Base-by-base conservation (phyloP, 2,329 filamentous ascomycete species). In the Chaetomiaceae sp. region DNA sequence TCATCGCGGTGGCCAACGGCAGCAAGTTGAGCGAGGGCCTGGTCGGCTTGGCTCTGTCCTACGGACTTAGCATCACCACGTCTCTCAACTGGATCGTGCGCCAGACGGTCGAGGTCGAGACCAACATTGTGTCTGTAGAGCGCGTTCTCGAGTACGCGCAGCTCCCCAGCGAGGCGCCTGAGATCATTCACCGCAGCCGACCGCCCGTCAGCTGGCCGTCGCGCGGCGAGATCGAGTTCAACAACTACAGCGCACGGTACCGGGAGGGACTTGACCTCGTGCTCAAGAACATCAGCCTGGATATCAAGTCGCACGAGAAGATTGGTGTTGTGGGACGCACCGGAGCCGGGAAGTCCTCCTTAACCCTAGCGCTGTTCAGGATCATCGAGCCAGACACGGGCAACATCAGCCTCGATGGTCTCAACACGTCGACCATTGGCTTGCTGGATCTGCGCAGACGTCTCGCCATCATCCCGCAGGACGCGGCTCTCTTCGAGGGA, bases 91-190 rank as follows among this genome's bases (percentile, higher is more conserved):
- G 93, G 93, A 96, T 98, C 61, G 93, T 98, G 42, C 83, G 94
- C 49, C 93, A 98, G 69, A 96, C 90, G 0, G 93, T 98, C 27
- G 94, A 98, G 67, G 93, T 98, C n/a, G 94, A 98, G 74, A 97
- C 91, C n/a, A 98, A 98, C 68, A 98, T 98, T 61, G 91, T 98
- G 37, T 95, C 91, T 9, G 93, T 98, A 30, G 93, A 98, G 75
- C 86, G 93, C 61, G 90, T 98, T 38, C 81, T 98, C 40, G 94
- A 98, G 67, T 98, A 98, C 68, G 88, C 91, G 48, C 78, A 79
- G 41, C 76, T 98, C 53, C 90, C 91, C 20, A 93, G 86, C 65
- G 93, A 98, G 70, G 91, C 93, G 41, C 88, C 90, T 7, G 93
- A 98, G 65, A 88, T 97, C 55, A 86, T 97, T 58, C 85, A 87